Conservation (phyloP, 805 yeast species). For the Starmera pachycereana region DNA sequence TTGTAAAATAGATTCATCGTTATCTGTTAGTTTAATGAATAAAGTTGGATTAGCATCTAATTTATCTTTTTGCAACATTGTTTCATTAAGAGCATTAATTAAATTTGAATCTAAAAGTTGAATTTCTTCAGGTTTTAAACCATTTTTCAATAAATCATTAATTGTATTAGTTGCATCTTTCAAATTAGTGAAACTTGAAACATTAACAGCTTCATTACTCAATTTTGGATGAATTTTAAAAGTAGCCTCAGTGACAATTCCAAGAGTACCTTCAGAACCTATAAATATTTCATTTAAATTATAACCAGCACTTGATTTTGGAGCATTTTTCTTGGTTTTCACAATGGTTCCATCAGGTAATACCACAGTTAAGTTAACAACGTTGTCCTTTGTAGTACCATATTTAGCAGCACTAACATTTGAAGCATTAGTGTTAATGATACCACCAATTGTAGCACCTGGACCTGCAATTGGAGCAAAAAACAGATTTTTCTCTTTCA, state of each 20-base stretch:
- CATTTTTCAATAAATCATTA: conserved; percentile 43
- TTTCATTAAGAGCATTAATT: conserved; percentile 49
- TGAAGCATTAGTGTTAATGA: conserved; percentile 60
- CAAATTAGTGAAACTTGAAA: conserved; percentile 58
- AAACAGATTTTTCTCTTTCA: conserved; percentile 34
- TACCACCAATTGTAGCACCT: conserved; percentile 65
- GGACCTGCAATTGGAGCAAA: conserved; percentile 76
- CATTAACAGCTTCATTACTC: conserved; percentile 46
- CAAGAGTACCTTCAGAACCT: conserved; percentile 69
- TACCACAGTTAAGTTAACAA: conserved; percentile 53
- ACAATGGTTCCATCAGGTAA: conserved; percentile 64
- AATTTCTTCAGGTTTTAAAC: conserved; percentile 57
- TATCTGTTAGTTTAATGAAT: conserved; percentile 50
- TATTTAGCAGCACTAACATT: conserved; percentile 64
- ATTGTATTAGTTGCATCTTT: conserved; percentile 63
- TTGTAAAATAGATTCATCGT: conserved; percentile 24
- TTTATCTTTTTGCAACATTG: conserved; percentile 37
- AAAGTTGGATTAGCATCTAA: conserved; percentile 40
- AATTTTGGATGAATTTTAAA: conserved; percentile 55
- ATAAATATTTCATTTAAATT: conserved; percentile 55
- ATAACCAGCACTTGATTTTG: conserved; percentile 69
- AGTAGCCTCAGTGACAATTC: conserved; percentile 63
- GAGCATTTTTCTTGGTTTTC: conserved; percentile 58
- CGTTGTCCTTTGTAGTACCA: conserved; percentile 66
- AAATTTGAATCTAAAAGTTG: conserved; percentile 61